A percentile compares a stretch with the other conserved stretches of the same genome.
Conservation (phyloP, 352 stramenopile species). For the Thraustochytrium striatum region DNA sequence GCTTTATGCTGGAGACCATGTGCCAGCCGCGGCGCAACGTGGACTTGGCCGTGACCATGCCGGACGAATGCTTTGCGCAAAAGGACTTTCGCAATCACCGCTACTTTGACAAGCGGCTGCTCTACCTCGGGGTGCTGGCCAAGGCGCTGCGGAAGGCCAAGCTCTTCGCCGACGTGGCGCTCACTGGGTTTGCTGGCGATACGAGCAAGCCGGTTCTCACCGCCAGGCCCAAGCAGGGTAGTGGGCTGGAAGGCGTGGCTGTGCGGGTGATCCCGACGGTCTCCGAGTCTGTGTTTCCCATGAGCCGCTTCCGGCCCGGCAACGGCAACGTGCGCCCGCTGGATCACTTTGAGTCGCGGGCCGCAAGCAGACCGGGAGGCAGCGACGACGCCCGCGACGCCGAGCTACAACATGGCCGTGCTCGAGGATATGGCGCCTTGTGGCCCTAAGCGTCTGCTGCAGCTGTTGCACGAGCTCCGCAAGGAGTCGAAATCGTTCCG, state of each 20-base stretch:
- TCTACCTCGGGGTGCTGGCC: conserved; percentile 65
- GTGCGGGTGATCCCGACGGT: conserved; percentile 71
- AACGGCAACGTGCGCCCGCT: conserved; percentile 78
- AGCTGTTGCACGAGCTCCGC: conserved; percentile 67
- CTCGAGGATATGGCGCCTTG: conserved; percentile 80
- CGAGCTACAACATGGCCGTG: conserved; percentile 80
- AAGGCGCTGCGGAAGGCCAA: conserved; percentile 60
- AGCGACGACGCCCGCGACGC: conserved; percentile 61
- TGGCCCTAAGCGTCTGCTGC: conserved; percentile 60
- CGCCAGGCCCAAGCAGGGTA: conserved; percentile 54
- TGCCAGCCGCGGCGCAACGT: conserved; percentile 66
- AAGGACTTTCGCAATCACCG: conserved; percentile 81
- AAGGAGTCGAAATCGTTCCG: conserved; percentile 68
- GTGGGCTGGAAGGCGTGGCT: conserved; percentile 54
- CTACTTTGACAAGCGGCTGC: conserved; percentile 47
- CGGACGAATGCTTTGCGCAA: conserved; percentile 68
- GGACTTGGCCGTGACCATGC: conserved; percentile 76
- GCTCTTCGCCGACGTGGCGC: conserved; percentile 54
- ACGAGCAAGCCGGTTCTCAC: conserved; percentile 69
- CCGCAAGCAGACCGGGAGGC: conserved; percentile 57
- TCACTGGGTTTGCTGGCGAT: conserved; percentile 70
- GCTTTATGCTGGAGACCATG: conserved; percentile 77
- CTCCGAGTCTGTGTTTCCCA: conserved; percentile 67
- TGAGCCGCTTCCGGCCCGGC: conserved; percentile 68
- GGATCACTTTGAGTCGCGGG: conserved; percentile 65